Evolutionary conservation across 2,329 filamentous ascomycete genomes (phyloP).

Genomic region (Drechslerella coelobrocha): DNA sequence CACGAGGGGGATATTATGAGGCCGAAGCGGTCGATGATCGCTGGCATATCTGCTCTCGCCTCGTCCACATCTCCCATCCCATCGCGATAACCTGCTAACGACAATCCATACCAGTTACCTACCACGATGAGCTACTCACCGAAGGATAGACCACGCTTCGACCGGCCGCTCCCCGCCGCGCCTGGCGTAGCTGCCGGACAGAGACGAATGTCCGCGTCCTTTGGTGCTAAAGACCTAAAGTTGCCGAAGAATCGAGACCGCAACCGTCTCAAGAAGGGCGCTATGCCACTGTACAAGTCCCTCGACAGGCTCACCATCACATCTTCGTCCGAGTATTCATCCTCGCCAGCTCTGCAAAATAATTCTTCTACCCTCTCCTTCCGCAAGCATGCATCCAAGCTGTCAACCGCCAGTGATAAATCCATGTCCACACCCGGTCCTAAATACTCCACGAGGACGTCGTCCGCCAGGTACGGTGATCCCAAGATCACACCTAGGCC

Average conservation of each 20-base stretch:
- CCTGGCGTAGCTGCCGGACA: too few relatives aligned
- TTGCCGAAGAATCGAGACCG: slow-evolving; percentile 13
- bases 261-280: slow-evolving; percentile 28
- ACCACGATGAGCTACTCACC: slow-evolving; percentile 2
- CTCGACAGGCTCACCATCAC: slow-evolving; percentile 5
- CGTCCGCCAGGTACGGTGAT: slow-evolving; percentile 10
- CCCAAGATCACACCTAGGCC: slow-evolving; percentile 24
- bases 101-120: not conserved
- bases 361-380: not conserved
- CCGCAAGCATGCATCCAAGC: slow-evolving; percentile 23
- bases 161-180: slow-evolving; percentile 27
- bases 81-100: not conserved
- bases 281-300: not conserved
- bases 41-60: too few relatives aligned
- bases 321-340: slow-evolving; percentile 11
- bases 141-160: slow-evolving; percentile 1
- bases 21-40: too few relatives aligned
- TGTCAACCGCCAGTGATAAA: not conserved
- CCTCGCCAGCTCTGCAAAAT: not conserved
- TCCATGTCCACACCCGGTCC: not conserved
- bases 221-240: slow-evolving; percentile 10
- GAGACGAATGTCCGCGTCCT: not conserved
- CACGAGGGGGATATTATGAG: too few relatives aligned
- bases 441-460: not conserved
- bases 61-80: too few relatives aligned